Base-by-base conservation (phyloP, 1,284 basidiomycete genomes). In the Tilletia horrida region DNA sequence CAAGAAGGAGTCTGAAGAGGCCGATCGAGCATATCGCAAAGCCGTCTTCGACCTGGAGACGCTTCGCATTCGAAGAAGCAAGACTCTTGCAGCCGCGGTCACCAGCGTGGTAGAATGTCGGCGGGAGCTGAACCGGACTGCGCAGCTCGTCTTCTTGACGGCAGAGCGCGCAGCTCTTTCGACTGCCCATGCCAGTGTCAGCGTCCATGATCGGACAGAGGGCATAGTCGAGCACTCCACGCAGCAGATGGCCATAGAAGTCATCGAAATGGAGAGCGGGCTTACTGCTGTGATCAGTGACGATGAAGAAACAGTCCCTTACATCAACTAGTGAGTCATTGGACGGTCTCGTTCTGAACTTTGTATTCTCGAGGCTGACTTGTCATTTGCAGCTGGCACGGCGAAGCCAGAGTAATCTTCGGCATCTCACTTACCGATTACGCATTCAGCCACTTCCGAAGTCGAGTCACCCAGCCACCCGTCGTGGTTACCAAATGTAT, bases 21-120 rank as follows among this genome's bases (percentile, higher is more conserved):
- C 82, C 89, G 94, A 97, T 83, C 91, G 90, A 81, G 92, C 93
- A 69, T 98, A 97, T 76, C 87, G 95, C 40, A 90, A 90, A 72
- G 92, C 88, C 43, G 88, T 98, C 35, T 91, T 97, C 82, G 92
- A 93, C 87, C 84, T 95, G 27, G 95, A 99, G 84, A 97, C 95
- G 0, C 85, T 97, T 25, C 43, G 77, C 9, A 84, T 96, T 40
- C 86, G 90, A 48, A 85, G 91, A 69, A 88, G 88, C 21, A 93
- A 93, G 83, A 91, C 90, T 45, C 84, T 95, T 48, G 88, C 90
- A 74, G 88, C 89, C 44, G 92, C 91, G 3, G 90, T 90, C 73
- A 90, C 88, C 88, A 93, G 91, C 75, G 81, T 94, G 65, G 88
- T 92, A 78, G 86, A 86, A 71, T 92, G 95, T 79, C 85, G 90